These are phyloP conservation scores for Mycena capillaripes DNA, from an alignment of 768 basidiomycete species.

Conservation along the genomic window DNA sequence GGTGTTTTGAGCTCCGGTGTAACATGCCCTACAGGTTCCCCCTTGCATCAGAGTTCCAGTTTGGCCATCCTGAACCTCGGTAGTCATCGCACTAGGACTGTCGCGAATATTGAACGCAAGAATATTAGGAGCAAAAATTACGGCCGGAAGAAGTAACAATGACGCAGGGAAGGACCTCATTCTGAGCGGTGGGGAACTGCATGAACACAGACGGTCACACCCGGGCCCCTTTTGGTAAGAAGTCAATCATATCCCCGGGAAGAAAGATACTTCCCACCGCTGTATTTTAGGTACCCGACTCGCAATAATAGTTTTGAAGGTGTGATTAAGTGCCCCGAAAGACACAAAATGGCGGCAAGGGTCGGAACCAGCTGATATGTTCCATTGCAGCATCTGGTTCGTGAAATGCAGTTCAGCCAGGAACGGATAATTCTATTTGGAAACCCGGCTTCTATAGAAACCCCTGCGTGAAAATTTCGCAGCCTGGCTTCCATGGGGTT, in stretches of 20 bases:
- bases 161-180: constrained; percentile 7
- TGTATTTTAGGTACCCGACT: too few species aligned
- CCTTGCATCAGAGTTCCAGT: constrained; percentile 28
- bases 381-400: too few species aligned
- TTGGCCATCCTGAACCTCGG: constrained; percentile 33
- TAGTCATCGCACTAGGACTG: constrained; percentile 15
- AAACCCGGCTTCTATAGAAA: too few species aligned
- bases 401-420: too few species aligned
- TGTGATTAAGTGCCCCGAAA: too few species aligned
- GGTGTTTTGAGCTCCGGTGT: not conserved
- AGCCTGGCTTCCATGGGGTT: too few species aligned
- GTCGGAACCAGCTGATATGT: too few species aligned
- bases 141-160: constrained; percentile 10
- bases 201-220: not conserved
- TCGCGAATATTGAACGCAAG: not conserved
- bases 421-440: too few species aligned
- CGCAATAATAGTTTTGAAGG: too few species aligned
- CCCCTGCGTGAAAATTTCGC: too few species aligned
- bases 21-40: not conserved
- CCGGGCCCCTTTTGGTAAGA: not conserved
- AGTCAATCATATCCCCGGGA: not conserved
- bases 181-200: not conserved
- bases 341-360: too few species aligned
- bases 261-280: too few species aligned
- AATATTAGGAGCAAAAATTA: not conserved